Base-by-base conservation (phyloP, 768 basidiomycete species). In the Lactarius vividus region DNA sequence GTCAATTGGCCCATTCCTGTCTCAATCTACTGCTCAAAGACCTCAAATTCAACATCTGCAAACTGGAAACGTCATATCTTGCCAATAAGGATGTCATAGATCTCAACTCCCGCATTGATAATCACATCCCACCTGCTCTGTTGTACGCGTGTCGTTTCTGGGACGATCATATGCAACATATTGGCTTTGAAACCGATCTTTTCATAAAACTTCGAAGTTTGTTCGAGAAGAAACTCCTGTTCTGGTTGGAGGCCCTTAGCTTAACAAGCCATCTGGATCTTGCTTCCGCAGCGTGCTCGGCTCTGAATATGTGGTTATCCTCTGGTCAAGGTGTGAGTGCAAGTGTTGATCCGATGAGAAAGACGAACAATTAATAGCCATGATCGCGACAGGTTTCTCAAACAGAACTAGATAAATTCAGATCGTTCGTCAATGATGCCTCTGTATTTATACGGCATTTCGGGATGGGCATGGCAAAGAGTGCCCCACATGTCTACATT, bases 31-130 rank as follows among this genome's bases (percentile, higher is more conserved):
- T 59, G 28, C 13, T 42, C 11, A 11, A 40, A 4, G 39, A 42
- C 8, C 59, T 59, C 23, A 35, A 40, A 20, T 59, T 59, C 40
- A 59, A 59, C 23, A 59, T 59, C n/a, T 59, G 59, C 28, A 23
- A 59, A 0, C 59, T 59, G 23, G 59, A 59, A 29, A 23, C 33
- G 4, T 59, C 59, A 15, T 40, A 42, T n/a, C 26, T n/a, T 18
- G n/a, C 40, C 4, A 59, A 59, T 40, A 13, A 42, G 16, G 59
- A 59, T 29, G 18, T 59, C 23, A 5, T 8, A 16, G 59, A 59
- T 15, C 59, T 59, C 18, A 13, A 13, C 10, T 29, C 59, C 39
- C 59, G 59, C 18, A 9, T 59, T 10, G 0, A 1, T 2, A 0
- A 42, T 31, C n/a, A 33, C 39, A 59, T 59, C 28, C 40, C 37